These are phyloP conservation scores for Gardenia jasminoides DNA, from an alignment of 257 asterid genomes.

Conservation along the genomic window DNA sequence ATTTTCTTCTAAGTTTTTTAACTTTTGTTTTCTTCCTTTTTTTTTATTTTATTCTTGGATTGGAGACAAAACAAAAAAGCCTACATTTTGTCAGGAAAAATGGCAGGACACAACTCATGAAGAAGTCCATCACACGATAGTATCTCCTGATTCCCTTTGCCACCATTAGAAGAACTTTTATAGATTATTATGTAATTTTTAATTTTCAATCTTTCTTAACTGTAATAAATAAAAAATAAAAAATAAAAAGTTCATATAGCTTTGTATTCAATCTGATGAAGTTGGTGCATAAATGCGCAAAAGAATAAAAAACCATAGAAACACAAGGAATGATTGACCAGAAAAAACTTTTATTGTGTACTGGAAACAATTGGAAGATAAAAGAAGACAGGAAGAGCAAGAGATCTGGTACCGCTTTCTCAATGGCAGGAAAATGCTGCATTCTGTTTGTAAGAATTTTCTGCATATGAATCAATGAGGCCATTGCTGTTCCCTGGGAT, in stretches of 20 bases:
- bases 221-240: too few relatives aligned
- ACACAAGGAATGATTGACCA: neutral
- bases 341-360: neutral
- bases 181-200: neutral
- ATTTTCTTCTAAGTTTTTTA: too few relatives aligned
- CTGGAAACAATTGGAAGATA: neutral
- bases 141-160: neutral
- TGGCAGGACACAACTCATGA: neutral
- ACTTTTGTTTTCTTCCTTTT: neutral
- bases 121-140: neutral
- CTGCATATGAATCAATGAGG: constrained; percentile 90
- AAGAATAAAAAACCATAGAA: neutral
- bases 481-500: constrained; percentile 93
- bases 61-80: neutral
- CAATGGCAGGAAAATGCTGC: constrained; percentile 80
- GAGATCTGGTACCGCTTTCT: constrained; percentile 73
- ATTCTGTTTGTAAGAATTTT: constrained; percentile 78
- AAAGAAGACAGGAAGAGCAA: constrained; percentile 7
- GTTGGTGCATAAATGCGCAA: neutral
- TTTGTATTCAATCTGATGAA: neutral
- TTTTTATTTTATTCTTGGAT: neutral
- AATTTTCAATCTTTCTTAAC: neutral
- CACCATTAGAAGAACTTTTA: neutral
- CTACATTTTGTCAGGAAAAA: too few relatives aligned
- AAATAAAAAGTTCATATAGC: neutral